Evolutionary conservation across 2,329 filamentous ascomycete genomes (phyloP).

Genomic region (Ceratocystis diversiconidia): DNA sequence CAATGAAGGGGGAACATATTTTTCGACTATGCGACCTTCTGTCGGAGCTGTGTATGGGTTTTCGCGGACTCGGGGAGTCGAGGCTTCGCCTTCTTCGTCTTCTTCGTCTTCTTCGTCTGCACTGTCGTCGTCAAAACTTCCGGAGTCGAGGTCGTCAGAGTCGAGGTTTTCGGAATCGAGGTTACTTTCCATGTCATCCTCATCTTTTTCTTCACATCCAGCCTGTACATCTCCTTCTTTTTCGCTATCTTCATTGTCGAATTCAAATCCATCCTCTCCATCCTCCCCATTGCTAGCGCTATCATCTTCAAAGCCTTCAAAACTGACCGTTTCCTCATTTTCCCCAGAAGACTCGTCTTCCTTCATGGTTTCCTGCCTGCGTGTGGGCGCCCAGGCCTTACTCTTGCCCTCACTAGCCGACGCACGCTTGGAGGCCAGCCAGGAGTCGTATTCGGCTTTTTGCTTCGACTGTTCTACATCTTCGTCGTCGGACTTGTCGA

Average conservation of each 20-base stretch:
- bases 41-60: conserved; percentile 78
- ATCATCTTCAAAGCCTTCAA: conserved; percentile 7
- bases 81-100: conserved; percentile 26
- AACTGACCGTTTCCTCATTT: not conserved
- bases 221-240: conserved; percentile 4
- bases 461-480: conserved; percentile 47
- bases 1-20: conserved; percentile 83
- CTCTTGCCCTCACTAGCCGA: not conserved
- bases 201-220: conserved; percentile 13
- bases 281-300: not conserved
- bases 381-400: not conserved
- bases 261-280: not conserved
- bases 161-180: conserved; percentile 13
- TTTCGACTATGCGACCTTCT: conserved; percentile 35
- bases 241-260: not conserved
- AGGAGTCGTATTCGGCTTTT: conserved; percentile 43
- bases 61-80: conserved; percentile 39
- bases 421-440: conserved; percentile 32
- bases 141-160: conserved; percentile 17
- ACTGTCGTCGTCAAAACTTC: conserved; percentile 20
- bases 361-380: not conserved
- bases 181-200: conserved; percentile 9
- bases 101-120: conserved; percentile 24
- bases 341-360: not conserved
- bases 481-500: conserved; percentile 35